phyloP scores from a whole-genome alignment of 2,329 filamentous ascomycete genomes.

The Curvularia lunata region DNA sequence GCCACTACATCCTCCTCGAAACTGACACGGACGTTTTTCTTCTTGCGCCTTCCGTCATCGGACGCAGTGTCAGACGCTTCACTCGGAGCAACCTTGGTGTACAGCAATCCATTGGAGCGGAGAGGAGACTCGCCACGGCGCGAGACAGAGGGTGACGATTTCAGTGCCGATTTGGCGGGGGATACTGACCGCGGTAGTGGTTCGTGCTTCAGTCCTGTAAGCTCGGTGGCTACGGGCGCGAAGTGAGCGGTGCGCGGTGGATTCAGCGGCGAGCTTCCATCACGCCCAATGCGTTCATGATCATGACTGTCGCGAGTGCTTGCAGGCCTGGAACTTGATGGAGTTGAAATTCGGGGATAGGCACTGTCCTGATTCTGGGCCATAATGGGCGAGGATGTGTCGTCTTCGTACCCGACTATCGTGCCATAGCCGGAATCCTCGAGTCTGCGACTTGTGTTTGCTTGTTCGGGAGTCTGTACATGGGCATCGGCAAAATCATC shows the following conservation, averaged over 20 bases:
- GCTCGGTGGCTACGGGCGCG: constrained; percentile 61
- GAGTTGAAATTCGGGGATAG: constrained; percentile 31
- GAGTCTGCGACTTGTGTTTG: constrained; percentile 28
- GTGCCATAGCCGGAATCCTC: constrained; percentile 20
- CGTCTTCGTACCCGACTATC: constrained; percentile 13
- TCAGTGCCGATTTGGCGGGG: constrained; percentile 78
- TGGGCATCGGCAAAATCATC: constrained; percentile 57
- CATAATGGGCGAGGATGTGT: constrained; percentile 27
- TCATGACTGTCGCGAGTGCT: constrained; percentile 18
- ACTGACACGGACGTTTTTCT: constrained; percentile 74
- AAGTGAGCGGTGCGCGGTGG: constrained; percentile 74
- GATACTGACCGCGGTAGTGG: constrained; percentile 75
- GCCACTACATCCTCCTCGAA: constrained; percentile 73
- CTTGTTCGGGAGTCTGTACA: constrained; percentile 27
- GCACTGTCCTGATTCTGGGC: constrained; percentile 36
- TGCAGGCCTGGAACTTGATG: constrained; percentile 14
- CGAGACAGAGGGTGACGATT: constrained; percentile 65
- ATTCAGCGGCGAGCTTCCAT: constrained; percentile 58
- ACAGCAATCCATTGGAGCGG: constrained; percentile 59
- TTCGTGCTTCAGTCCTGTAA: constrained; percentile 65
- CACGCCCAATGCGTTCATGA: constrained; percentile 30
- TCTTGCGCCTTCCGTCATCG: constrained; percentile 50
- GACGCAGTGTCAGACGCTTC: constrained; percentile 65
- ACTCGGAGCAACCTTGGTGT: constrained; percentile 55
- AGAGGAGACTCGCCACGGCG: constrained; percentile 52